phyloP scores from a whole-genome alignment of 768 basidiomycete species.

The Coprinopsis cinerea region DNA sequence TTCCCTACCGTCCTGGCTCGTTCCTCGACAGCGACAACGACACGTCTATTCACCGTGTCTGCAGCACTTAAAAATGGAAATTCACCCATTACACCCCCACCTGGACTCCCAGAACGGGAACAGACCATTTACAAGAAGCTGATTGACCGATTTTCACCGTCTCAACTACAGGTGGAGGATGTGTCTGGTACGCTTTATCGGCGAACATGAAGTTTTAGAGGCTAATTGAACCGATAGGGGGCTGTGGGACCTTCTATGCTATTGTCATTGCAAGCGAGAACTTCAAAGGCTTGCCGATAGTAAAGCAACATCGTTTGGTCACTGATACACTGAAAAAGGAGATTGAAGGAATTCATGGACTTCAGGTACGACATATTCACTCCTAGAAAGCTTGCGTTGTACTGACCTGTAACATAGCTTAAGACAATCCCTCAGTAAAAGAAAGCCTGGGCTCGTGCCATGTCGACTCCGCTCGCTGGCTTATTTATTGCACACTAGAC shows the following conservation, averaged over 20 bases:
- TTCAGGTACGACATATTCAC: slow-evolving; percentile 66
- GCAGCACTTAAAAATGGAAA: slow-evolving; percentile 16
- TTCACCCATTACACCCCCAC: slow-evolving; percentile 13
- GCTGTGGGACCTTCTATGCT: slow-evolving; percentile 96
- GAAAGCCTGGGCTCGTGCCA: background rate
- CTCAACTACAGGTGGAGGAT: slow-evolving; percentile 82
- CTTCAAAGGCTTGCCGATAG: slow-evolving; percentile 79
- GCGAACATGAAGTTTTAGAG: background rate
- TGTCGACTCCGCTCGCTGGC: background rate
- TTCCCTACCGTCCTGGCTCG: slow-evolving; percentile 6
- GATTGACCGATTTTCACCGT: slow-evolving; percentile 67
- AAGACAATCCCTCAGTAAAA: slow-evolving; percentile 18
- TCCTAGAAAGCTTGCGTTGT: background rate
- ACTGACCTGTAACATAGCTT: slow-evolving; percentile 15
- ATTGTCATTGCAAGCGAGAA: slow-evolving; percentile 80
- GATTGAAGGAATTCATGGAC: slow-evolving; percentile 86
- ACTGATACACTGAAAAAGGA: slow-evolving; percentile 83
- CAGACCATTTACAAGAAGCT: slow-evolving; percentile 67
- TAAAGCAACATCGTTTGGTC: slow-evolving; percentile 93
- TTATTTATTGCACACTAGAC: no score
- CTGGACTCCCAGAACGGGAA: slow-evolving; percentile 55
- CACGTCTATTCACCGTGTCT: slow-evolving; percentile 22
- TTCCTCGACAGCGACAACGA: background rate
- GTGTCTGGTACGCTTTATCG: slow-evolving; percentile 76
- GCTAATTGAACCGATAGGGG: slow-evolving; percentile 50